A percentile compares a stretch with the other conserved stretches of the same genome.
Conservation (phyloP, 2,329 filamentous ascomycete genomes). For the Hypoxylon sp. region DNA sequence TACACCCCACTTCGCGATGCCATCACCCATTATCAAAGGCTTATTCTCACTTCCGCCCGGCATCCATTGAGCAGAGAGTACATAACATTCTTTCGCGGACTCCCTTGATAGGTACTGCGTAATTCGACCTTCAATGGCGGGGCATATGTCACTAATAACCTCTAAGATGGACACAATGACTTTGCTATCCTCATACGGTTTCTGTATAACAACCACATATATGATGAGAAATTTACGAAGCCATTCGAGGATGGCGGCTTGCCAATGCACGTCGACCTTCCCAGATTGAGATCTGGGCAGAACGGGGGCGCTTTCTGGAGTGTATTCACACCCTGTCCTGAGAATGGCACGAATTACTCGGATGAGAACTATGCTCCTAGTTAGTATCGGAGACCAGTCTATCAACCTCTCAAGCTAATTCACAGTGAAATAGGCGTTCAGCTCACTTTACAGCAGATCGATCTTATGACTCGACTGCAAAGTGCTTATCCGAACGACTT, state of each 20-base stretch:
- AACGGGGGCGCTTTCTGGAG: slow-evolving; percentile 95
- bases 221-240: slow-evolving; percentile 78
- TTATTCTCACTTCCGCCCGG: slow-evolving; percentile 49
- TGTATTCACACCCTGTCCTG: slow-evolving; percentile 84
- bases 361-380: slow-evolving; percentile 78
- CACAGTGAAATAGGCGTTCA: slow-evolving; percentile 71
- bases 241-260: slow-evolving; percentile 81
- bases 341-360: slow-evolving; percentile 79
- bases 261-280: slow-evolving; percentile 81
- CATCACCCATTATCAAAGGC: slow-evolving; percentile 45
- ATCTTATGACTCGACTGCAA: slow-evolving; percentile 73
- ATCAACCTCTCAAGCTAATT: slow-evolving; percentile 23
- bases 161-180: slow-evolving; percentile 89
- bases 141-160: slow-evolving; percentile 39
- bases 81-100: slow-evolving; percentile 62
- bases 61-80: slow-evolving; percentile 62
- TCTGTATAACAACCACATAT: slow-evolving; percentile 82
- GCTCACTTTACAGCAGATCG: slow-evolving; percentile 75
- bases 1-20: slow-evolving; percentile 48
- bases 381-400: slow-evolving; percentile 56
- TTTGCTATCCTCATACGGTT: slow-evolving; percentile 80
- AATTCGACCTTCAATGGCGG: background rate
- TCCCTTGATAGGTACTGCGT: slow-evolving; percentile 64
- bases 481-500: slow-evolving; percentile 68
- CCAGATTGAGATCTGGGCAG: slow-evolving; percentile 77